Conservation (phyloP, 345 rosid genomes). For the Citrus medica region DNA sequence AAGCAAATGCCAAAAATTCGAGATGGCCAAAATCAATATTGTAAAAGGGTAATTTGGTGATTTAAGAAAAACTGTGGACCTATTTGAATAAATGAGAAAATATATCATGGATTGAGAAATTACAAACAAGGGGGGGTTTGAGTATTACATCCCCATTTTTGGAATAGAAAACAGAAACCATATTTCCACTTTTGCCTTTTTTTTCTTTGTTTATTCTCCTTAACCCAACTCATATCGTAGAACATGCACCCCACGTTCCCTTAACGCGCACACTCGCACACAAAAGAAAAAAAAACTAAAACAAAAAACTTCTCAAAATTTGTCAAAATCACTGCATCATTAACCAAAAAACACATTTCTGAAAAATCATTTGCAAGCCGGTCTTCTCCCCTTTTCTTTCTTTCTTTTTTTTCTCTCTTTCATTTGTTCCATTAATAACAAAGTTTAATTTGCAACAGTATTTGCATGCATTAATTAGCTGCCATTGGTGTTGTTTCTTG, state of each 20-base stretch:
- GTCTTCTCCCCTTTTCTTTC: not conserved
- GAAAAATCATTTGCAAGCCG: slow-evolving; percentile 12
- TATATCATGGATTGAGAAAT: not conserved
- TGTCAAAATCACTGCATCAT: not conserved
- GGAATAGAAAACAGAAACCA: not conserved
- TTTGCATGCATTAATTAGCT: not conserved
- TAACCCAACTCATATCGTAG: slow-evolving; percentile 16
- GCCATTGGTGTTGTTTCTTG: not conserved
- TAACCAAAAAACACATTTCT: not conserved
- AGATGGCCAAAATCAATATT: not conserved
- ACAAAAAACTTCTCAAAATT: not conserved
- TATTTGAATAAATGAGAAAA: no score
- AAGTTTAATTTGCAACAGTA: not conserved
- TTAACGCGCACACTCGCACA: not conserved
- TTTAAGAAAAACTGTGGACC: not conserved
- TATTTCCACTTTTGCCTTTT: not conserved
- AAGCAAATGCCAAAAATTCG: fast-evolving
- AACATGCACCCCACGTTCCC: slow-evolving; percentile 63
- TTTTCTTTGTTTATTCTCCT: not conserved
- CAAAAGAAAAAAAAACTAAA: slow-evolving; percentile 5
- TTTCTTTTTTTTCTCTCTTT: not conserved
- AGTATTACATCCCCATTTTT: not conserved
- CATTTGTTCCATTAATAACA: not conserved
- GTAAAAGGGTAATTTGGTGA: not conserved
- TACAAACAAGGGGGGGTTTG: not conserved